Percentiles rank a stretch among this genome's conserved stretches.
These are phyloP conservation scores for Odonthalia washingtoniensis DNA, from an alignment of 31 red algal genomes.

Conservation along the genomic window DNA sequence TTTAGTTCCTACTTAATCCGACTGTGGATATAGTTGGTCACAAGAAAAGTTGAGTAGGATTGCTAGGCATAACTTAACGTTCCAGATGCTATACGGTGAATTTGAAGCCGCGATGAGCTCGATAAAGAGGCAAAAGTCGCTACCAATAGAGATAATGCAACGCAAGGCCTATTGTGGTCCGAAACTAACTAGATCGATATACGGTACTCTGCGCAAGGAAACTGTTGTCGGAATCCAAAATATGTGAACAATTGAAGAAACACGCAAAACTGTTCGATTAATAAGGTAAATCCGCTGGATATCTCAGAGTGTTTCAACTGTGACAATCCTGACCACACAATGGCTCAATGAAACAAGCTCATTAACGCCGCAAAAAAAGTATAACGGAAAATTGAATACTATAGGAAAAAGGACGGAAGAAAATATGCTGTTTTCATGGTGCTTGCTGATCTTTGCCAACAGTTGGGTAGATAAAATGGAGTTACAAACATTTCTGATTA, in stretches of 20 bases:
- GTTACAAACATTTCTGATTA: too few relatives aligned
- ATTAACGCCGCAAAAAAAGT: neutral
- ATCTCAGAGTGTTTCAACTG: too few relatives aligned
- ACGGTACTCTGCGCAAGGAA: neutral
- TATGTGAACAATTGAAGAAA: neutral
- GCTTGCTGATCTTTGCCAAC: neutral
- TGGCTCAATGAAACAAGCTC: neutral
- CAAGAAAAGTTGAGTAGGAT: neutral
- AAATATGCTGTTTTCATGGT: neutral
- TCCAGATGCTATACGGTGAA: neutral
- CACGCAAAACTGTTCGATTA: too few relatives aligned
- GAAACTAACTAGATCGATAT: neutral
- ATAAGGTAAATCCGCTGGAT: neutral
- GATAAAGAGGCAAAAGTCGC: neutral
- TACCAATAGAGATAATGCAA: neutral
- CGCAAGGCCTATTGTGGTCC: neutral
- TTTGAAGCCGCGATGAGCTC: neutral
- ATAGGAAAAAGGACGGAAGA: neutral
- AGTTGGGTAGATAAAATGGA: too few relatives aligned
- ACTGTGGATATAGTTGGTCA: neutral
- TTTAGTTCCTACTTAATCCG: slow-evolving; percentile 8
- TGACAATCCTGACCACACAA: neutral
- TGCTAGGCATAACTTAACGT: neutral
- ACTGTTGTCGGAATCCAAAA: neutral
- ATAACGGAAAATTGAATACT: neutral